These are phyloP conservation scores for Conringia planisiliqua DNA, from an alignment of 345 rosid genomes.

Conservation along the genomic window DNA sequence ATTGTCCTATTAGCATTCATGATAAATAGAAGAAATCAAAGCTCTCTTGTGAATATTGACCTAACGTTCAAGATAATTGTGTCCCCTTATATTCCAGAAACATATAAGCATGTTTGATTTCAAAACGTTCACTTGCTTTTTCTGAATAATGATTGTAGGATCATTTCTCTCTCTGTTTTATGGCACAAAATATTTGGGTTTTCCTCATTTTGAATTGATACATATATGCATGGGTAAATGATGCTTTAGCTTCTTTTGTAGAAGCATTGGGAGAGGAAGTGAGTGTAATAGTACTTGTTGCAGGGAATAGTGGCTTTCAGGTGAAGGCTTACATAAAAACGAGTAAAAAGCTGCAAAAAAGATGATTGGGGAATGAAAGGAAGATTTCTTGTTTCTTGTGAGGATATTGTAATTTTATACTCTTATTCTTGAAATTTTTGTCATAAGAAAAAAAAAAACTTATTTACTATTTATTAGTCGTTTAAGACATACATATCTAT, in stretches of 20 bases:
- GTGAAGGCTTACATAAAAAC: constrained; percentile 34
- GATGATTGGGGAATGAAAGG: constrained; percentile 44
- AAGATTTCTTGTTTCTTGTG: constrained; percentile 36
- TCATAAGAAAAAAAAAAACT: neutral
- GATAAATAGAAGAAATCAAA: neutral
- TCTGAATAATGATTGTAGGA: constrained; percentile 18
- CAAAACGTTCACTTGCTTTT: constrained; percentile 11
- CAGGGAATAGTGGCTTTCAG: constrained; percentile 34
- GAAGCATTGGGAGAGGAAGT: constrained; percentile 28
- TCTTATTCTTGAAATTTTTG: constrained; percentile 6
- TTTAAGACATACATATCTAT: constrained; percentile 27
- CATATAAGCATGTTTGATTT: constrained; percentile 2
- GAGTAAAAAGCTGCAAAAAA: constrained; percentile 35
- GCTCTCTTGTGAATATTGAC: neutral
- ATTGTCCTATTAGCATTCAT: neutral
- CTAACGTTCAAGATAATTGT: neutral
- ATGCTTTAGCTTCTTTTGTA: constrained; percentile 26
- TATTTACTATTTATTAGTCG: constrained; percentile 14
- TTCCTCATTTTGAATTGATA: constrained; percentile 3
- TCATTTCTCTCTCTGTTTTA: constrained; percentile 22
- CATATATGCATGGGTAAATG: constrained; percentile 29
- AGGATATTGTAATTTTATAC: constrained; percentile 20
- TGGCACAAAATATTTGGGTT: neutral
- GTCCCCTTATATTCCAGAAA: neutral
- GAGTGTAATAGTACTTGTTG: constrained; percentile 25